A percentile compares a stretch with the other conserved stretches of the same genome.
Conservation (phyloP, 306 rosid genomes). For the Neltuma alba region DNA sequence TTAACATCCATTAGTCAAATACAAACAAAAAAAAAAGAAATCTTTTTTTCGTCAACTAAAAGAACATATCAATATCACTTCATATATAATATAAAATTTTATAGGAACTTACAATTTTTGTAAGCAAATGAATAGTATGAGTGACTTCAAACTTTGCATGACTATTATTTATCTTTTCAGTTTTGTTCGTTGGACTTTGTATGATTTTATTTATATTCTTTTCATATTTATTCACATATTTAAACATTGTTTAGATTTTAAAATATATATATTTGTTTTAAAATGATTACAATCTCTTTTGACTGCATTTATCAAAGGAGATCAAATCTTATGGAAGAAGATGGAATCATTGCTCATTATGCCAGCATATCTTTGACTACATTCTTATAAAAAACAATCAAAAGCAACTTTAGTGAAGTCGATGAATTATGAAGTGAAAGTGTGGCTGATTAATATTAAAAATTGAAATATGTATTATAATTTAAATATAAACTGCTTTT, state of each 20-base stretch:
- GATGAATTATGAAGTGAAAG: slow-evolving; percentile 5
- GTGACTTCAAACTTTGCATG: too few relatives aligned
- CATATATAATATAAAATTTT: too few relatives aligned
- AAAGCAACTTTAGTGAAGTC: slow-evolving; percentile 32
- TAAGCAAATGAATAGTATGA: too few relatives aligned
- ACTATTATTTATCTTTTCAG: too few relatives aligned
- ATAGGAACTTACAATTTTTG: too few relatives aligned
- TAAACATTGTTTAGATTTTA: too few relatives aligned
- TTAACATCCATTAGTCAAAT: too few relatives aligned
- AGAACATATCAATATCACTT: too few relatives aligned
- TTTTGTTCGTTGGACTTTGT: neutral
- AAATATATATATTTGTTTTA: too few relatives aligned
- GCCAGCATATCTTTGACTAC: slow-evolving; percentile 45
- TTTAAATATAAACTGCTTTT: slow-evolving; percentile 6
- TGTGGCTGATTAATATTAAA: slow-evolving; percentile 27
- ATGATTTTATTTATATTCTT: neutral
- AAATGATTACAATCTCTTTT: too few relatives aligned
- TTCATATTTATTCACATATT: neutral
- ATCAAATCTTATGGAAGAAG: neutral
- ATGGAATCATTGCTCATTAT: slow-evolving; percentile 35
- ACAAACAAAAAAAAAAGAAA: too few relatives aligned
- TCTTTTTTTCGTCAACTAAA: too few relatives aligned
- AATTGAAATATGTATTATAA: neutral
- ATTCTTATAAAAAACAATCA: slow-evolving; percentile 20
- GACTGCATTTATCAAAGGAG: neutral